phyloP scores from a whole-genome alignment of 768 basidiomycete genomes.

The Suillus variegatus region DNA sequence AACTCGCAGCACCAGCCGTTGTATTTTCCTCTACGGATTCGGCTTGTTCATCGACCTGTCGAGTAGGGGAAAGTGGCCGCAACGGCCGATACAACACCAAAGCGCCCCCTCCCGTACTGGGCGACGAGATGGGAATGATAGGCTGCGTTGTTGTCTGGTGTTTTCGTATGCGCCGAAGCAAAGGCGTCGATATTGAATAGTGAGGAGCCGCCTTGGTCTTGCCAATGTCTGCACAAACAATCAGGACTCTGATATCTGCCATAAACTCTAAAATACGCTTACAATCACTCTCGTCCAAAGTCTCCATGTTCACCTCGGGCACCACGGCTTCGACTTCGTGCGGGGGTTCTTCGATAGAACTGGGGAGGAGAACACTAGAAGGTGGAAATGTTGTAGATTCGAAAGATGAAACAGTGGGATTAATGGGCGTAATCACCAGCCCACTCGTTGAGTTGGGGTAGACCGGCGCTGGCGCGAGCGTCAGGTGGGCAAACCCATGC shows the following conservation, averaged over 20 bases:
- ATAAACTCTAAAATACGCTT: slow-evolving; percentile 16
- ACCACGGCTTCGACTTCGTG: slow-evolving; percentile 27
- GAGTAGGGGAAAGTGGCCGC: slow-evolving; percentile 20
- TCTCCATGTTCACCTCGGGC: slow-evolving; percentile 68
- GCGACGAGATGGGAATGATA: slow-evolving; percentile 20
- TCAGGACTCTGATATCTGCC: neutral
- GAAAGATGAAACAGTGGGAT: slow-evolving; percentile 5
- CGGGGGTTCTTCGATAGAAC: slow-evolving; percentile 44
- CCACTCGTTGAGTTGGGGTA: slow-evolving; percentile 1
- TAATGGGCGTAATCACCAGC: slow-evolving; percentile 5
- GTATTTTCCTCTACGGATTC: slow-evolving; percentile 18
- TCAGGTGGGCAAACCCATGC: slow-evolving; percentile 56
- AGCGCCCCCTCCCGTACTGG: slow-evolving; percentile 37
- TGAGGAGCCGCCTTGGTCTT: neutral
- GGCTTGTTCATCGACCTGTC: slow-evolving; percentile 13
- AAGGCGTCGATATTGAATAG: slow-evolving; percentile 33
- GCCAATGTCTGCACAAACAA: neutral
- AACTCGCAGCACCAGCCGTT: neutral
- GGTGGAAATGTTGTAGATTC: slow-evolving; percentile 14
- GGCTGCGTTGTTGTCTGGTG: slow-evolving; percentile 25
- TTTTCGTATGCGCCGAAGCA: slow-evolving; percentile 47
- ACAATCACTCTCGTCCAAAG: slow-evolving; percentile 72
- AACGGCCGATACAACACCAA: slow-evolving; percentile 57
- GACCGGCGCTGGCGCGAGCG: slow-evolving; percentile 20
- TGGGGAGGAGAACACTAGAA: slow-evolving; percentile 30